phyloP scores from a whole-genome alignment of 2,329 filamentous ascomycete species.

The Penicillium sp. region DNA sequence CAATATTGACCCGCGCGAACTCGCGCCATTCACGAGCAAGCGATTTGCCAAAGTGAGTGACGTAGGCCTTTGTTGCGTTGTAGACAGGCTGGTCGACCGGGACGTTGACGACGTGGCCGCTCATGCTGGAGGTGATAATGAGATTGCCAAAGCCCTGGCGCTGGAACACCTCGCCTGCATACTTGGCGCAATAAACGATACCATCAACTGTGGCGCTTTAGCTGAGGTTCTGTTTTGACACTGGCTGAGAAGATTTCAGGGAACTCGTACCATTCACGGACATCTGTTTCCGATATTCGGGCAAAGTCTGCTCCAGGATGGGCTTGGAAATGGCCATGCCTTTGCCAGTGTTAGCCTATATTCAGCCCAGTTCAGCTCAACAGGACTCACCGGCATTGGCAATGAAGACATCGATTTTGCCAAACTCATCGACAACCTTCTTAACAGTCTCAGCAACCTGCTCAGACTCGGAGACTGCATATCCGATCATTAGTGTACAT shows the following conservation, averaged over 20 bases:
- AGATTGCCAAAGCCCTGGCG: constrained; percentile 43
- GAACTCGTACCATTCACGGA: constrained; percentile 51
- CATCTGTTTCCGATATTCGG: constrained; percentile 54
- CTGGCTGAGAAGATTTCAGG: background rate
- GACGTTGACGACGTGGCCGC: constrained; percentile 52
- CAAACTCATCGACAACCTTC: constrained; percentile 42
- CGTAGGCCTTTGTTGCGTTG: constrained; percentile 56
- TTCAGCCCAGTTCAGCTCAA: background rate
- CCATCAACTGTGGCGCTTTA: constrained; percentile 43
- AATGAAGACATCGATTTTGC: constrained; percentile 45
- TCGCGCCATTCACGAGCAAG: constrained; percentile 58
- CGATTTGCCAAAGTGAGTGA: constrained; percentile 56
- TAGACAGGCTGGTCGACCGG: constrained; percentile 56
- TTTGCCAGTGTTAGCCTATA: constrained; percentile 8
- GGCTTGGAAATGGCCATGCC: constrained; percentile 55
- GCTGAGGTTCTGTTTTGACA: background rate
- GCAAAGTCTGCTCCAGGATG: constrained; percentile 53
- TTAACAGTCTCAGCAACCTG: constrained; percentile 36
- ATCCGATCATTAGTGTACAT: background rate
- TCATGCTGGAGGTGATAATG: constrained; percentile 55
- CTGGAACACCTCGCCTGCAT: constrained; percentile 46
- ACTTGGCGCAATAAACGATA: constrained; percentile 47
- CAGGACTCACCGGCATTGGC: constrained; percentile 42
- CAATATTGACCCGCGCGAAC: constrained; percentile 57
- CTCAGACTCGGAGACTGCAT: constrained; percentile 43